Conservation (phyloP, 2,329 filamentous ascomycete species). For the Furcasterigmium sp. region DNA sequence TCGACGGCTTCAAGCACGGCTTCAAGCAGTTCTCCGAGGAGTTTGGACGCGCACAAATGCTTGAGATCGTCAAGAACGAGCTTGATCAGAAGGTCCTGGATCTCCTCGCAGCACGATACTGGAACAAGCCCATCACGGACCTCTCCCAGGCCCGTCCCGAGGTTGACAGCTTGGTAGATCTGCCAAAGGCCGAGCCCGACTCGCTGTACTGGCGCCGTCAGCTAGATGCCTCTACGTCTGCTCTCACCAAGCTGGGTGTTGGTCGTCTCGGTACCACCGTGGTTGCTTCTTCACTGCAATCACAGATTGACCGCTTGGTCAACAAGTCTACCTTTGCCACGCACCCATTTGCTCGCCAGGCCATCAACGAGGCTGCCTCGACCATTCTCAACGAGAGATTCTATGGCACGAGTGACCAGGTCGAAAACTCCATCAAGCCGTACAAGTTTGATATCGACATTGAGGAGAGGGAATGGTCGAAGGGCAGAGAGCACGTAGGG, state of each 20-base stretch:
- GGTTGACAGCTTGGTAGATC: constrained; percentile 65
- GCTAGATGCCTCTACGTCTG: constrained; percentile 84
- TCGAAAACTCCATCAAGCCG: constrained; percentile 98
- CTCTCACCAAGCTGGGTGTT: constrained; percentile 89
- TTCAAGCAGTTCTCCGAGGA: constrained; percentile 90
- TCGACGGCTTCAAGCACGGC: constrained; percentile 95
- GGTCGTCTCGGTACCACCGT: constrained; percentile 89
- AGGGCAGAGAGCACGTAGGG: constrained; percentile 77
- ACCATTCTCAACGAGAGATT: constrained; percentile 90
- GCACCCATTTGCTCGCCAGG: constrained; percentile 87
- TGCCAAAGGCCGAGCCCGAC: constrained; percentile 80
- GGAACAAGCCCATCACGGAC: constrained; percentile 92
- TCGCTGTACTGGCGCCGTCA: constrained; percentile 91
- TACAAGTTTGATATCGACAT: constrained; percentile 98
- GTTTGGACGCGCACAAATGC: constrained; percentile 86
- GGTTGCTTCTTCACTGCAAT: constrained; percentile 81
- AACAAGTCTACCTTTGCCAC: constrained; percentile 76
- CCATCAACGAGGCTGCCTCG: constrained; percentile 87
- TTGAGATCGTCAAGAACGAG: constrained; percentile 83
- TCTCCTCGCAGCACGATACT: constrained; percentile 86
- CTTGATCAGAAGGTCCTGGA: constrained; percentile 94
- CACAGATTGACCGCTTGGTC: constrained; percentile 75
- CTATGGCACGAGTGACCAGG: constrained; percentile 95
- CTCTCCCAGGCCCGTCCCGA: constrained; percentile 63
- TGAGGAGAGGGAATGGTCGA: constrained; percentile 81